Evolutionary conservation across 2,329 filamentous ascomycete species (phyloP).

Genomic region (Ophiocordyceps sinensis): DNA sequence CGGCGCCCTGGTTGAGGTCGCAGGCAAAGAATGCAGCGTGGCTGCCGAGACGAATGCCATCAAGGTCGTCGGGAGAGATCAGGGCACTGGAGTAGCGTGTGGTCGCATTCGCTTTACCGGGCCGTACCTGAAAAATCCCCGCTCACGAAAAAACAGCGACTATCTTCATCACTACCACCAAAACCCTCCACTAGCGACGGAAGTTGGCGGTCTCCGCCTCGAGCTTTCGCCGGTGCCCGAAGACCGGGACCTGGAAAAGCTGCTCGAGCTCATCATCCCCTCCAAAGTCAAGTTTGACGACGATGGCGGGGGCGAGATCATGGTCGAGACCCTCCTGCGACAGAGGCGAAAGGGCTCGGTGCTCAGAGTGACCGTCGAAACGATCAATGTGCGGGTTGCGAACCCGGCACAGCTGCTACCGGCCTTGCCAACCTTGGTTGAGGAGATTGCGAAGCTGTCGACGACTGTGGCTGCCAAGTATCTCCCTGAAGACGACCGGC

Average conservation of each 20-base stretch:
- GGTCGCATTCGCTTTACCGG: conserved; percentile 63
- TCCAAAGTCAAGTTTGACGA: conserved; percentile 81
- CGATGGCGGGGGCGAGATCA: conserved; percentile 82
- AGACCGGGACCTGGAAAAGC: conserved; percentile 64
- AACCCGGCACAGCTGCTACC: conserved; percentile 47
- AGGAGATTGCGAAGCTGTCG: conserved; percentile 69
- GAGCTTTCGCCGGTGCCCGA: conserved; percentile 62
- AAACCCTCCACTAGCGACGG: conserved; percentile 42
- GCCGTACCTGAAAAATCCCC: conserved; percentile 40
- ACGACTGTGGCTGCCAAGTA: conserved; percentile 76
- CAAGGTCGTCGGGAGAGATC: conserved; percentile 63
- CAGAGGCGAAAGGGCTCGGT: conserved; percentile 81
- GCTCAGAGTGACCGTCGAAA: conserved; percentile 53
- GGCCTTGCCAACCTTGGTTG: conserved; percentile 54
- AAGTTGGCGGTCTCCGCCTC: conserved; percentile 51
- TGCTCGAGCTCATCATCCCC: conserved; percentile 78
- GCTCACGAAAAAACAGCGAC: conserved; percentile 9
- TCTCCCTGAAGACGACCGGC: conserved; percentile 85
- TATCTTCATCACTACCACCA: neutral
- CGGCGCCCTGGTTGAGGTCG: conserved; percentile 61
- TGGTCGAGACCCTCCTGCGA: conserved; percentile 78
- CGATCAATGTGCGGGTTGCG: conserved; percentile 45
- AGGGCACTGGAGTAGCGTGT: conserved; percentile 58
- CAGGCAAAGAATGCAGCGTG: conserved; percentile 63
- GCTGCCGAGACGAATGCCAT: conserved; percentile 65